These are phyloP conservation scores for Calamus simplicifolius DNA, from an alignment of 176 grass and related monocot genomes.

Conservation along the genomic window DNA sequence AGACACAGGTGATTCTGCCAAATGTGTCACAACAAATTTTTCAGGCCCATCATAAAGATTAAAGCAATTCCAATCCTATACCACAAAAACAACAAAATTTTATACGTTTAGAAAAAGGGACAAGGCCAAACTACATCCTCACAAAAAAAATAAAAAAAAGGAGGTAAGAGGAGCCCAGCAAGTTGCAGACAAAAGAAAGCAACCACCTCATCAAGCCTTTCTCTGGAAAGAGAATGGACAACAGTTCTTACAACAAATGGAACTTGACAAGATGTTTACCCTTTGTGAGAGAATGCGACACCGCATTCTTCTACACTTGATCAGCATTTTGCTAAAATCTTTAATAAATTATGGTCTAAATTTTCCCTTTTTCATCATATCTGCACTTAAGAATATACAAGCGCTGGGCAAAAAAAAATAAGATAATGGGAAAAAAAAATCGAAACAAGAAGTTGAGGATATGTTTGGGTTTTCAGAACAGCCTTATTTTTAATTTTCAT, in stretches of 20 bases:
- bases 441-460: too few species aligned
- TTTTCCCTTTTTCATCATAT: conserved; percentile 71
- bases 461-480: too few species aligned
- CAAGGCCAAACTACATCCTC: too few species aligned
- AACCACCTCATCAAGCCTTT: conserved; percentile 71
- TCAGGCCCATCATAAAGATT: conserved; percentile 86
- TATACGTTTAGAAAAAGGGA: too few species aligned
- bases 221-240: conserved; percentile 68
- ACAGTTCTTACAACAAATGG: conserved; percentile 42
- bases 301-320: conserved; percentile 44
- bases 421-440: neutral
- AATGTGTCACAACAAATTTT: conserved; percentile 77
- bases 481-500: too few species aligned
- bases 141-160: too few species aligned
- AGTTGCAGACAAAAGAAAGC: conserved; percentile 4
- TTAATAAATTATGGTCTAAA: conserved; percentile 44
- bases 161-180: too few species aligned
- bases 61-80: conserved; percentile 93
- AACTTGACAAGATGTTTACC: conserved; percentile 36
- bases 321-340: conserved; percentile 71
- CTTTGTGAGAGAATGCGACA: conserved; percentile 51
- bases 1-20: conserved; percentile 69
- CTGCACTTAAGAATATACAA: conserved; percentile 29
- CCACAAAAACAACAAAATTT: neutral
- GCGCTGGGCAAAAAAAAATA: conserved; percentile 16